Evolutionary conservation across 2,329 filamentous ascomycete genomes (phyloP), one percentile per base, ranked within the genome.

Genomic region (Exophiala sideris): DNA sequence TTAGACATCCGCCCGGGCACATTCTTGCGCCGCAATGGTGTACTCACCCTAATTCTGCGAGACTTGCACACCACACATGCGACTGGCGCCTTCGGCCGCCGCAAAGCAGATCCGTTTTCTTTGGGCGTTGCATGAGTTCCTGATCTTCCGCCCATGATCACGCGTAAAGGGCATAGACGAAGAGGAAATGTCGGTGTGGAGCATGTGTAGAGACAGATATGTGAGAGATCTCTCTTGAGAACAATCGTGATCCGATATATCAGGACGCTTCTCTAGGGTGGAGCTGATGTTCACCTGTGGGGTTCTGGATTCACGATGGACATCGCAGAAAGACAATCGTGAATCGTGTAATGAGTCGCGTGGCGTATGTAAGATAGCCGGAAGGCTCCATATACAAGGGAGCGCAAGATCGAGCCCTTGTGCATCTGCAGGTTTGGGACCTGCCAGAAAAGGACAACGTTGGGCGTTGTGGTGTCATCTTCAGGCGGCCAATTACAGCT

Each of bases 1-100:
- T 50, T 20, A 50, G 48, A 39, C 33, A 3, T 7, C 4, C 5
- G 11, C n/a, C 11, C 14, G 12, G 11, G 24, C 4, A 9, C 12
- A 8, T 5, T 3, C 10, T 7, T 14, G 6, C 35, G 14, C 5
- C 5, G 41, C 6, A 38, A 18, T 10, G n/a, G 9, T 11, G 12
- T 10, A 38, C 52, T 41, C 20, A 50, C 52, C 20, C 18, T 50
- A 35, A 45, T 46, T 21, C 40, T 50, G 24, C 47, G 14, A 18
- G n/a, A 11, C 21, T 45, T 50, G 48, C 52, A 50, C n/a, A 39
- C 33, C n/a, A 40, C 29, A 18, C 51, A 54, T 20, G 51, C 51
- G 18, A 50, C 36, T 14, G 38, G 8, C 12, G 29, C 20, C 20
- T 44, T 54, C 5, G 12, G 20, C 21, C 36, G 35, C 2, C 21